A percentile compares a stretch with the other conserved stretches of the same genome.
phyloP scores from a whole-genome alignment of 495 filamentous ascomycete genomes.

The Penicillium mononematosum region DNA sequence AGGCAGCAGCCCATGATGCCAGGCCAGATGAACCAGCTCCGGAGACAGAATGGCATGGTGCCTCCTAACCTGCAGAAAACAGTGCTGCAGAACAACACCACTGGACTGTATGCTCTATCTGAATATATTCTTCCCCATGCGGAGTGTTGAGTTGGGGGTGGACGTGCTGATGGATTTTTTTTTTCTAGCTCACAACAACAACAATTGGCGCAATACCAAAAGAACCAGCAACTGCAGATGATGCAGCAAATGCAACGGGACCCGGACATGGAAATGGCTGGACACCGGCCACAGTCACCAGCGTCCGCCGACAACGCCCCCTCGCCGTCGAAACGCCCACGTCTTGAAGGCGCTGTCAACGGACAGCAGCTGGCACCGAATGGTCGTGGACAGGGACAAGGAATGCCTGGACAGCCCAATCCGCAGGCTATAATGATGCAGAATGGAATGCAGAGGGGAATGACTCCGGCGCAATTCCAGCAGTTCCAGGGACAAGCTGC shows the following conservation, averaged over 20 bases:
- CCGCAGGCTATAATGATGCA: constrained; percentile 65
- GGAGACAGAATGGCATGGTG: constrained; percentile 44
- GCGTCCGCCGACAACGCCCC: constrained; percentile 82
- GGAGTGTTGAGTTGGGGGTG: constrained; percentile 1
- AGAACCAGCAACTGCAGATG: constrained; percentile 62
- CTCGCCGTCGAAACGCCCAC: constrained; percentile 89
- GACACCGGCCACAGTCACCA: constrained; percentile 77
- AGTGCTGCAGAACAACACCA: constrained; percentile 71
- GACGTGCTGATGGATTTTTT: constrained; percentile 18
- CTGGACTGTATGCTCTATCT: constrained; percentile 39
- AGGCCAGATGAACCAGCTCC: constrained; percentile 57
- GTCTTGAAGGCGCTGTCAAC: constrained; percentile 74
- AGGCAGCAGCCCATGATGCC: constrained; percentile 71
- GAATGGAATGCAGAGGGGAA: constrained; percentile 70
- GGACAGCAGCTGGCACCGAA: constrained; percentile 77
- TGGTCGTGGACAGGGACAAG: constrained; percentile 69
- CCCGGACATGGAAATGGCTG: constrained; percentile 83
- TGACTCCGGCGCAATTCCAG: constrained; percentile 76
- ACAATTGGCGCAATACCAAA: constrained; percentile 62
- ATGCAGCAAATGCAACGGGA: constrained; percentile 80
- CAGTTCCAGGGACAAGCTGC: constrained; percentile 63
- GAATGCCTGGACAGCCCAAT: constrained; percentile 68
- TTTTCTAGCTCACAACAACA: constrained; percentile 44
- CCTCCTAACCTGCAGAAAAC: constrained; percentile 61
- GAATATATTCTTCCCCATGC: constrained; percentile 5